Conservation (phyloP, 2,329 filamentous ascomycete genomes). For the Aspergillus nomiae region DNA sequence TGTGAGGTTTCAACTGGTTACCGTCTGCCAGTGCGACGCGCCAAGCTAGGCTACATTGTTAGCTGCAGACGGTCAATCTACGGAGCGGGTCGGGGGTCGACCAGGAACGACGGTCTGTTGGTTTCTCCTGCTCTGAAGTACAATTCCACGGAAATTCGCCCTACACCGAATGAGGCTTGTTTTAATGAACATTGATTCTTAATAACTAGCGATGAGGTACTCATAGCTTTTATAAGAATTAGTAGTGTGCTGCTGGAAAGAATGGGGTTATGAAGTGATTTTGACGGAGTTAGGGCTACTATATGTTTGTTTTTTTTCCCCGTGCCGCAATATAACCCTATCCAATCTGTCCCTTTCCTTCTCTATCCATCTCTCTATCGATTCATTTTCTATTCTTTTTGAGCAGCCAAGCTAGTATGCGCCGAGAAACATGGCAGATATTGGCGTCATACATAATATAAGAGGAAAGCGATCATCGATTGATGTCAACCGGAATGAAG, state of each 20-base stretch:
- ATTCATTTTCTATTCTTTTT: not conserved
- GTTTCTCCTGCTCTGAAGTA: not conserved
- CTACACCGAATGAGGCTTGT: not conserved
- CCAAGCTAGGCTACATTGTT: conserved; percentile 6
- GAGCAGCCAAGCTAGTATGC: not conserved
- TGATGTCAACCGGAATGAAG: not conserved
- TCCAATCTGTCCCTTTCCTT: not conserved
- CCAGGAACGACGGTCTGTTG: not conserved
- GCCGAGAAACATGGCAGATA: not conserved
- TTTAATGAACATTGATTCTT: not conserved
- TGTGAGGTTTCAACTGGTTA: not conserved
- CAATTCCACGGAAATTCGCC: not conserved
- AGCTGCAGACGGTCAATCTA: conserved; percentile 1
- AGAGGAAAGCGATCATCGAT: not conserved
- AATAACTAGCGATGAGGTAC: not conserved
- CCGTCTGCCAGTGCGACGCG: conserved; percentile 5
- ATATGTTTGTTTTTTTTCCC: not conserved
- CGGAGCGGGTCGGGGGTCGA: not conserved
- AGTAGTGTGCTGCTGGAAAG: no score
- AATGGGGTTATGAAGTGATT: not conserved
- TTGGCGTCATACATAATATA: not conserved
- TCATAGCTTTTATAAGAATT: not conserved
- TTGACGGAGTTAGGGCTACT: not conserved
- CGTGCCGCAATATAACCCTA: no score
- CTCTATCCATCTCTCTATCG: not conserved